These are phyloP conservation scores for Polymyxa betae DNA, from an alignment of 208 protist species.

Conservation along the genomic window DNA sequence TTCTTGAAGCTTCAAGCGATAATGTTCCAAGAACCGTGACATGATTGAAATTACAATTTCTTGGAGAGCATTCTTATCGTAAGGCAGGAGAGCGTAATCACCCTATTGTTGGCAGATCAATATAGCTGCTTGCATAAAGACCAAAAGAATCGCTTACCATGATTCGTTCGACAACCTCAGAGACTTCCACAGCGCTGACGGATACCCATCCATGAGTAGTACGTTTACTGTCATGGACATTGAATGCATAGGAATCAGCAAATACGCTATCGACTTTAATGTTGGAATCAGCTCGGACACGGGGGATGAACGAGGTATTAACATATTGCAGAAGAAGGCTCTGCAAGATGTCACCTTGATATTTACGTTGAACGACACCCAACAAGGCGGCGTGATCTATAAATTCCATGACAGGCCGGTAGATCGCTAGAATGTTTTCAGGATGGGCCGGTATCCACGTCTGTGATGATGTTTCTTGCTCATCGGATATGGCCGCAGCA, in stretches of 20 bases:
- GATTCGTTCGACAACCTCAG: neutral
- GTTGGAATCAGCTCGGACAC: conserved; percentile 23
- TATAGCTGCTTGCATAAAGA: neutral
- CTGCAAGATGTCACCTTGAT: conserved; percentile 6
- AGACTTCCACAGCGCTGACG: conserved; percentile 4
- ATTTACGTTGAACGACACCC: neutral
- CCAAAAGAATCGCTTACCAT: neutral
- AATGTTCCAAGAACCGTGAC: neutral
- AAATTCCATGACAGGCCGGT: conserved; percentile 17
- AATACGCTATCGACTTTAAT: neutral
- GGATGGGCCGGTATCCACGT: conserved; percentile 12
- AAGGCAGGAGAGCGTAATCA: conserved; percentile 4
- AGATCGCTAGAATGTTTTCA: conserved; percentile 29
- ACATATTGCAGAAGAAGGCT: neutral
- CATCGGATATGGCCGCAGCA: neutral
- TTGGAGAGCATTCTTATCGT: neutral
- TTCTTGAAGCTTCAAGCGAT: conserved; percentile 9
- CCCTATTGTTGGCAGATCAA: neutral
- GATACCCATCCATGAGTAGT: neutral
- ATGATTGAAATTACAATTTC: neutral
- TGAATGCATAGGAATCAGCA: neutral
- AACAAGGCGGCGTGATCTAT: neutral
- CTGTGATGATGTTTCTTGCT: neutral
- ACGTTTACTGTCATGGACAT: neutral
- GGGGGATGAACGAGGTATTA: conserved; percentile 2